Base-by-base conservation (phyloP, 1,139 yeast species). In the Suhomyces taliae region DNA sequence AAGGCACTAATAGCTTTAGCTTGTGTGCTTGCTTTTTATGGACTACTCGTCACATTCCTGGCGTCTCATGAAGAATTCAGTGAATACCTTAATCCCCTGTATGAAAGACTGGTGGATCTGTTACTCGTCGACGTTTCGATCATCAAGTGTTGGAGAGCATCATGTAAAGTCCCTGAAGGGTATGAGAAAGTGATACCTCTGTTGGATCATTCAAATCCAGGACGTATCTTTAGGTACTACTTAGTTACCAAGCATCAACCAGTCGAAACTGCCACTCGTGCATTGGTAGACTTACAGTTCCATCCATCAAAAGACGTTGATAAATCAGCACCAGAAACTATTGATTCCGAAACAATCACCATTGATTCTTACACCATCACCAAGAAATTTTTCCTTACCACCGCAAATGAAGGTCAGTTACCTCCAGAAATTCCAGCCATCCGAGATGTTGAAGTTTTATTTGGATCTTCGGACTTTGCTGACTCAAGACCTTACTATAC, bases 371-470 rank as follows among this genome's bases (percentile, higher is more conserved):
- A 35, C 40, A 36, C 34, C 14, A 40, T 52, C 29, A 37, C 36
- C 41, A 52, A 52, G 37, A 38, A 36, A 24, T 51, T 43, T 33
- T 29, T 44, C 26, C 43, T 44, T 14, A 49, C 54, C 8, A 51
- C 49, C 24, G 51, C 54, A 2, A 43, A 47, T 7, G 43, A 43
- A 11, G 49, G 49, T 4, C 41, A 41, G 10, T 41, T 46, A 31
- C 19, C 37, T 8, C 41, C 44, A 7, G 55, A 57, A 26, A 29
- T 47, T 12, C 49, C 57, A 0, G 50, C 62, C 11, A 53, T 68
- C 19, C 52, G 67, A 32, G 52, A 57, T 19, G 45, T 67, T 19
- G 72, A 67, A 44, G 53, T 67, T 8, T 55, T 68, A 26, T 59
- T 61, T 40, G 69, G 69, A 11, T 48, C 57, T 39, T 53, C 57